Percentiles rank a stretch among this genome's conserved stretches.
phyloP scores from a whole-genome alignment of 2,329 filamentous ascomycete species.

The Penicillium hesseltinei region DNA sequence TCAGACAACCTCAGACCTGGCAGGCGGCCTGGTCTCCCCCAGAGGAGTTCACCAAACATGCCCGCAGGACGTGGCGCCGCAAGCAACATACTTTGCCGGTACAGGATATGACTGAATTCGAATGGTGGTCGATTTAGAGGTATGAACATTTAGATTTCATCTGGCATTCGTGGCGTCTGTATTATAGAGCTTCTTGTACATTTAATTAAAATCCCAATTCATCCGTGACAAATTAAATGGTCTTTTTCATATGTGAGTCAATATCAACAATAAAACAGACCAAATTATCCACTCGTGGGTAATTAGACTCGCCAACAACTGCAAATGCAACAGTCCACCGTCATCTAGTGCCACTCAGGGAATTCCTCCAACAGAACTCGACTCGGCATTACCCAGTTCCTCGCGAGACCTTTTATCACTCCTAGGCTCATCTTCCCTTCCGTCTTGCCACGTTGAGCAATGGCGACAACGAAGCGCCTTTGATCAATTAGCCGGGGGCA shows the following conservation, averaged over 20 bases:
- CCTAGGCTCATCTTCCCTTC: slow-evolving; percentile 46
- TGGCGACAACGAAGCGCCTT: slow-evolving; percentile 53
- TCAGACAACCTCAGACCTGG: slow-evolving; percentile 30
- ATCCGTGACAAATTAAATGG: not conserved
- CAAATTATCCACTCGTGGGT: not conserved
- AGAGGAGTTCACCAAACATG: slow-evolving; percentile 10
- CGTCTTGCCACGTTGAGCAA: slow-evolving; percentile 59
- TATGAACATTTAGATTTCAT: not conserved
- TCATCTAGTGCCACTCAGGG: not conserved
- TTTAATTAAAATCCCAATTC: not conserved
- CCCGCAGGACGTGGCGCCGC: not conserved
- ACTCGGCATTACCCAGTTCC: not conserved
- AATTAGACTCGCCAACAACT: not conserved
- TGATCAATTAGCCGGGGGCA: slow-evolving; percentile 7
- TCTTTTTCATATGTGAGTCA: not conserved
- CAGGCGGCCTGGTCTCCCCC: slow-evolving; percentile 29
- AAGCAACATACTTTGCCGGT: not conserved
- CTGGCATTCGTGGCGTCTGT: not conserved
- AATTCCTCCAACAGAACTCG: not conserved
- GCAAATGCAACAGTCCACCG: not conserved
- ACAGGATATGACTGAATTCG: slow-evolving; percentile 2
- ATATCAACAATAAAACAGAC: not conserved
- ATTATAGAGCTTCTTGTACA: slow-evolving; percentile 4
- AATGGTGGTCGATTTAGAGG: slow-evolving; percentile 7
- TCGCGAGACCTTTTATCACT: not conserved